Evolutionary conservation across 495 filamentous ascomycete species (phyloP).

Genomic region (Hypoxylon subgilvum): DNA sequence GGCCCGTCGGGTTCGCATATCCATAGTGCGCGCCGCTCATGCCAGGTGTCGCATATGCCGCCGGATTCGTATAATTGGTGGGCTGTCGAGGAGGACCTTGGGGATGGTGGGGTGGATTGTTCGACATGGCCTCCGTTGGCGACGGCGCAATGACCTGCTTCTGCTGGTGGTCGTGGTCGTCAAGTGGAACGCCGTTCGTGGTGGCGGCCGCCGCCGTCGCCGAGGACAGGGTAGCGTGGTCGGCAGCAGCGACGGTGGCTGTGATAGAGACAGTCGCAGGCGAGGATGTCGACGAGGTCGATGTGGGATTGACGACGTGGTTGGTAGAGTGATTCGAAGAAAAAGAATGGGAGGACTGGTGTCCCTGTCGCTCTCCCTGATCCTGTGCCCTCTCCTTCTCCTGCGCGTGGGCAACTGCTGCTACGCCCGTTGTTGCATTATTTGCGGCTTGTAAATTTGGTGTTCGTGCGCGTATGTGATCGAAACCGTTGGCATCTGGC

Average conservation of each 20-base stretch:
- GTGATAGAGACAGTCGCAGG: slow-evolving; percentile 9
- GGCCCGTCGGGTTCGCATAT: slow-evolving; percentile 54
- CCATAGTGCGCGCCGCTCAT: slow-evolving; percentile 60
- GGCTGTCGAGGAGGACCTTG: slow-evolving; percentile 54
- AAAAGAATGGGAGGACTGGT: slow-evolving; percentile 9
- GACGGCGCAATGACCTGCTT: slow-evolving; percentile 41
- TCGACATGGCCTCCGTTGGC: slow-evolving; percentile 54
- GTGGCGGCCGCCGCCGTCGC: slow-evolving; percentile 28
- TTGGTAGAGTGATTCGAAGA: slow-evolving; percentile 29
- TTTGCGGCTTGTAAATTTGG: slow-evolving; percentile 22
- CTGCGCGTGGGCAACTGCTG: slow-evolving; percentile 34
- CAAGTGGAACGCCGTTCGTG: slow-evolving; percentile 23
- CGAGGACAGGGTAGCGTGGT: slow-evolving; percentile 19
- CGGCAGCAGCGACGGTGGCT: slow-evolving; percentile 20
- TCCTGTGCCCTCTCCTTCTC: slow-evolving; percentile 32
- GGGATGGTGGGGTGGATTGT: slow-evolving; percentile 52
- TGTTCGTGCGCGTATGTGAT: slow-evolving; percentile 26
- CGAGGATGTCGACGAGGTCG: slow-evolving; percentile 20
- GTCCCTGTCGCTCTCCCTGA: slow-evolving; percentile 13
- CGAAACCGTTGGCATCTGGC: slow-evolving; percentile 17
- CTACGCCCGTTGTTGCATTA: slow-evolving; percentile 31
- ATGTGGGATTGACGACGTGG: slow-evolving; percentile 19
- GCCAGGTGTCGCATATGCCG: slow-evolving; percentile 58
- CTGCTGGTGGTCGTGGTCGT: slow-evolving; percentile 22
- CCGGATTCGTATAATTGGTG: slow-evolving; percentile 61